Percentiles rank a stretch among this genome's conserved stretches.
Conservation (phyloP, 805 yeast species). For the Millerozyma miso region DNA sequence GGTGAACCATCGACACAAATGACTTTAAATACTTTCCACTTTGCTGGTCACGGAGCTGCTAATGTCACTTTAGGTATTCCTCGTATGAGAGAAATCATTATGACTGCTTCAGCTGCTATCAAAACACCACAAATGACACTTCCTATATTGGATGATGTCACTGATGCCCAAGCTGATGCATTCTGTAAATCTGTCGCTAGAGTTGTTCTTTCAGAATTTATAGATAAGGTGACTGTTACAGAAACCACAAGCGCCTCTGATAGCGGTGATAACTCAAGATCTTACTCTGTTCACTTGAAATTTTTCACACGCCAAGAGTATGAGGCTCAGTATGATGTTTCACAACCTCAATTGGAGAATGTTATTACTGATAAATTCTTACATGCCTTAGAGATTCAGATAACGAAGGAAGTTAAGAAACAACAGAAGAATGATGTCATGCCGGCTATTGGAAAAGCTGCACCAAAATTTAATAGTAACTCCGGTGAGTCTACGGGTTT, state of each 20-base stretch:
- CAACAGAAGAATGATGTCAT: slow-evolving; percentile 60
- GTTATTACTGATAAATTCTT: slow-evolving; percentile 66
- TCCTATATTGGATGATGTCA: slow-evolving; percentile 76
- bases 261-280: slow-evolving; percentile 50
- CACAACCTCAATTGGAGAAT: slow-evolving; percentile 70
- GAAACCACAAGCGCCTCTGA: slow-evolving; percentile 74
- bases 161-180: slow-evolving; percentile 82
- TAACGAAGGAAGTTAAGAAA: slow-evolving; percentile 76
- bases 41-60: slow-evolving; percentile 99
- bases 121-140: slow-evolving; percentile 99
- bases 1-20: slow-evolving; percentile 99
- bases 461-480: slow-evolving; percentile 50
- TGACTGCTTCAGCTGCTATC: slow-evolving; percentile 95
- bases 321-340: slow-evolving; percentile 81
- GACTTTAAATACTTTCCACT: slow-evolving; percentile 96
- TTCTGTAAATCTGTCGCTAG: slow-evolving; percentile 88
- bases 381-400: slow-evolving; percentile 62
- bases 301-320: slow-evolving; percentile 79
- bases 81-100: slow-evolving; percentile 98
- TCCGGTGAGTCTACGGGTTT: slow-evolving; percentile 29
- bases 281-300: slow-evolving; percentile 68
- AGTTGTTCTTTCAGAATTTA: slow-evolving; percentile 82
- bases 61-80: slow-evolving; percentile 99
- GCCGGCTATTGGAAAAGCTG: slow-evolving; percentile 69
- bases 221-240: slow-evolving; percentile 77